phyloP scores from a whole-genome alignment of 2,329 filamentous ascomycete species.

The Aspergillus vadensis region DNA sequence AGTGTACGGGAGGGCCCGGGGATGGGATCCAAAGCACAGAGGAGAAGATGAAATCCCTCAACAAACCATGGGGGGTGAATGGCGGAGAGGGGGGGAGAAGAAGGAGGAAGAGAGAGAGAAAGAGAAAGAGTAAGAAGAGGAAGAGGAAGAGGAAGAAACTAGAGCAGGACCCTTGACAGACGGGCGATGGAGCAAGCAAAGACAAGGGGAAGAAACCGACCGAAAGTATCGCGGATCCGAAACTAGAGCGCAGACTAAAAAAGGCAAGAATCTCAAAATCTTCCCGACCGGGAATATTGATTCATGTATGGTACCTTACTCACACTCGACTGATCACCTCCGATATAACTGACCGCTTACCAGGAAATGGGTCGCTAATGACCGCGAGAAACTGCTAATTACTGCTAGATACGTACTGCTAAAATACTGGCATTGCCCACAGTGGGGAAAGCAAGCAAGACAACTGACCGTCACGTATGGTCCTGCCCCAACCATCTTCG shows the following conservation, averaged over 20 bases:
- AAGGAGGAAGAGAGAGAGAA: background rate
- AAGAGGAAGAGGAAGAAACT: background rate
- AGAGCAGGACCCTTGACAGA: background rate
- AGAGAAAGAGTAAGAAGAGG: background rate
- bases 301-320: too few relatives aligned
- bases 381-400: too few relatives aligned
- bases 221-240: background rate
- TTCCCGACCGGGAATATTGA: background rate
- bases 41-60: slow-evolving; percentile 3
- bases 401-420: too few relatives aligned
- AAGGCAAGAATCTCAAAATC: slow-evolving; percentile 1
- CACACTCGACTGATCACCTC: too few relatives aligned
- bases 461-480: too few relatives aligned
- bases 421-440: too few relatives aligned
- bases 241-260: background rate
- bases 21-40: slow-evolving; percentile 10
- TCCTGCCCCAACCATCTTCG: background rate
- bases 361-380: too few relatives aligned
- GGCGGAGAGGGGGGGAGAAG: background rate
- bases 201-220: background rate
- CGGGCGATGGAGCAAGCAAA: slow-evolving; percentile 2
- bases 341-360: too few relatives aligned
- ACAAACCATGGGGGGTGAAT: background rate
- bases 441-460: too few relatives aligned
- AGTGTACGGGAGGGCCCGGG: slow-evolving; percentile 18